Conservation (phyloP, 2,329 filamentous ascomycete species). For the Niveomyces coronatus region DNA sequence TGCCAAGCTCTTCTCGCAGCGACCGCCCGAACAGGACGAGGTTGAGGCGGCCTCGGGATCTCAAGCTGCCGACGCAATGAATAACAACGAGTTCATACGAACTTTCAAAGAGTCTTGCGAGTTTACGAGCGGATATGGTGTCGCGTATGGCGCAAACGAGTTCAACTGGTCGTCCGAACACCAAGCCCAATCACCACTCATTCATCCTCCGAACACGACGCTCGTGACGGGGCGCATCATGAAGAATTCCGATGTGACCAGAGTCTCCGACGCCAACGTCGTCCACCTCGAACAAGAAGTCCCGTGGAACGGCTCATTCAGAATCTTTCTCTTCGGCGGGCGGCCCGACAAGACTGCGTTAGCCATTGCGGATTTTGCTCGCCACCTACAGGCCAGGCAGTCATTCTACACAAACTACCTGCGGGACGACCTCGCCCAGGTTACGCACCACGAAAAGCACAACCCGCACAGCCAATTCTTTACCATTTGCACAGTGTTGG, state of each 20-base stretch:
- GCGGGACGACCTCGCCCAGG: constrained; percentile 47
- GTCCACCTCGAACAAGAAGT: constrained; percentile 87
- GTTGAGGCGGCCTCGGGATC: constrained; percentile 53
- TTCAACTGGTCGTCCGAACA: constrained; percentile 76
- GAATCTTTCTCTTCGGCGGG: constrained; percentile 80
- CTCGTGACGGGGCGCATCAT: constrained; percentile 67
- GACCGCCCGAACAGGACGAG: constrained; percentile 61
- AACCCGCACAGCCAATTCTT: constrained; percentile 80
- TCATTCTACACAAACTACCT: constrained; percentile 65
- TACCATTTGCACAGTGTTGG: constrained; percentile 68
- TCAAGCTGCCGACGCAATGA: constrained; percentile 16
- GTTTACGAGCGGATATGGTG: constrained; percentile 87
- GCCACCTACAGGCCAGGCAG: constrained; percentile 49
- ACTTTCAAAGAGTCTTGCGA: constrained; percentile 88
- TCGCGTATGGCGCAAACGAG: constrained; percentile 70
- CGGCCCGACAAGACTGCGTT: constrained; percentile 44
- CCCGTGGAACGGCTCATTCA: constrained; percentile 78
- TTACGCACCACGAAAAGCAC: constrained; percentile 69
- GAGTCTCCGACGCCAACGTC: constrained; percentile 79
- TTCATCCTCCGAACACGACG: constrained; percentile 55
- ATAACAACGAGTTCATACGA: constrained; percentile 70
- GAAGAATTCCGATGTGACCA: constrained; percentile 69
- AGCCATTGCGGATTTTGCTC: constrained; percentile 61
- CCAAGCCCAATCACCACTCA: constrained; percentile 57
- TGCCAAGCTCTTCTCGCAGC: constrained; percentile 78